These are phyloP conservation scores for Dendrobium chrysotoxum DNA, from an alignment of 106 monocot species.

Conservation along the genomic window DNA sequence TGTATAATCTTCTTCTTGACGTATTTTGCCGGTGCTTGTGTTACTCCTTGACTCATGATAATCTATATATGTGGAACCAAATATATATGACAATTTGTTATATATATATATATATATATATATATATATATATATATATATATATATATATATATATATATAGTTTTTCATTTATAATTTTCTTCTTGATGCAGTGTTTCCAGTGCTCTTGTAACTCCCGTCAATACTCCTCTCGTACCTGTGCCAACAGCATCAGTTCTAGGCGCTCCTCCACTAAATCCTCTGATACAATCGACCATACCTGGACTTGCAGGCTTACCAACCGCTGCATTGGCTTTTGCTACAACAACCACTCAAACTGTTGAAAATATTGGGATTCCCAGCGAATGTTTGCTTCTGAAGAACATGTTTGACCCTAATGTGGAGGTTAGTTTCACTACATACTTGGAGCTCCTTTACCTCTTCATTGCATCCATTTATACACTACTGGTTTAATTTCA, in stretches of 20 bases:
- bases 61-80: background rate
- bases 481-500: background rate
- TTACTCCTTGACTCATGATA: background rate
- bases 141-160: too few relatives aligned
- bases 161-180: background rate
- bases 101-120: too few relatives aligned
- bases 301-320: conserved; percentile 21
- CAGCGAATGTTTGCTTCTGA: conserved; percentile 80
- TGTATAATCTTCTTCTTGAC: background rate
- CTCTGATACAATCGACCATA: conserved; percentile 8
- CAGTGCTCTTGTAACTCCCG: conserved; percentile 10
- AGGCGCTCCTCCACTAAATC: conserved; percentile 19
- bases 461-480: background rate
- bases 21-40: conserved; percentile 7
- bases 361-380: conserved; percentile 45
- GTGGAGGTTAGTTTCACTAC: conserved; percentile 52
- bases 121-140: too few relatives aligned
- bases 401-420: conserved; percentile 96
- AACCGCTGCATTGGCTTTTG: conserved; percentile 12
- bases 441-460: background rate
- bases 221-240: background rate
- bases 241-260: conserved; percentile 19
- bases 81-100: too few relatives aligned
- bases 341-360: conserved; percentile 3
- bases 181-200: conserved; percentile 12